A percentile compares a stretch with the other conserved stretches of the same genome.
phyloP scores from a whole-genome alignment of 805 yeast genomes.

The Sugiyamaella smithiae region DNA sequence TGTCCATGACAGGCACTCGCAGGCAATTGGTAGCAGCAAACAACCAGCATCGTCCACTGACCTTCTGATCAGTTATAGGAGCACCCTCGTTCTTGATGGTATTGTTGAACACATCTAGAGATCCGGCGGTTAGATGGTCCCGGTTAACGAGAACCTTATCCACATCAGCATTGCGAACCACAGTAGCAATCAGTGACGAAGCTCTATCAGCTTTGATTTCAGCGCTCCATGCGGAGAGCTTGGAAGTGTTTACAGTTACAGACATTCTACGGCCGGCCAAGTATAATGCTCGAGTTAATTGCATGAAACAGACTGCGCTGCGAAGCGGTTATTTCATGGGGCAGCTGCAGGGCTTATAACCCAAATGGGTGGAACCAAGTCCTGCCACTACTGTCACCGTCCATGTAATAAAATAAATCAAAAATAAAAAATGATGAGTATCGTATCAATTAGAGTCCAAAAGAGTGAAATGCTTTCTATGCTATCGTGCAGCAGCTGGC shows the following conservation, averaged over 20 bases:
- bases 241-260: slow-evolving; percentile 11
- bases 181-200: slow-evolving; percentile 32
- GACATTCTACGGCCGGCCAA: background rate
- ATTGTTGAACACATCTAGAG: slow-evolving; percentile 40
- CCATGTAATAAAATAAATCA: too few relatives aligned
- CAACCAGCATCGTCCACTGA: slow-evolving; percentile 85
- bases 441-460: too few relatives aligned
- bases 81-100: slow-evolving; percentile 50
- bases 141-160: slow-evolving; percentile 30
- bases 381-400: too few relatives aligned
- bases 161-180: slow-evolving; percentile 31
- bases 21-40: slow-evolving; percentile 79
- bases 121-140: slow-evolving; percentile 21
- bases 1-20: slow-evolving; percentile 59
- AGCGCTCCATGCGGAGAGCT: slow-evolving; percentile 28
- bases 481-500: slow-evolving; percentile 4
- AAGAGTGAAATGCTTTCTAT: slow-evolving; percentile 1
- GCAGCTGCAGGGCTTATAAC: too few relatives aligned
- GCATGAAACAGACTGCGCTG: too few relatives aligned
- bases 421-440: too few relatives aligned
- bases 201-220: slow-evolving; percentile 28
- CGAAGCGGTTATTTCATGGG: too few relatives aligned
- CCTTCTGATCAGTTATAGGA: slow-evolving; percentile 70
- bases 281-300: too few relatives aligned
- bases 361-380: too few relatives aligned